A percentile compares a stretch with the other conserved stretches of the same genome.
phyloP scores from a whole-genome alignment of 495 filamentous ascomycete genomes.

The Podospora didyma region DNA sequence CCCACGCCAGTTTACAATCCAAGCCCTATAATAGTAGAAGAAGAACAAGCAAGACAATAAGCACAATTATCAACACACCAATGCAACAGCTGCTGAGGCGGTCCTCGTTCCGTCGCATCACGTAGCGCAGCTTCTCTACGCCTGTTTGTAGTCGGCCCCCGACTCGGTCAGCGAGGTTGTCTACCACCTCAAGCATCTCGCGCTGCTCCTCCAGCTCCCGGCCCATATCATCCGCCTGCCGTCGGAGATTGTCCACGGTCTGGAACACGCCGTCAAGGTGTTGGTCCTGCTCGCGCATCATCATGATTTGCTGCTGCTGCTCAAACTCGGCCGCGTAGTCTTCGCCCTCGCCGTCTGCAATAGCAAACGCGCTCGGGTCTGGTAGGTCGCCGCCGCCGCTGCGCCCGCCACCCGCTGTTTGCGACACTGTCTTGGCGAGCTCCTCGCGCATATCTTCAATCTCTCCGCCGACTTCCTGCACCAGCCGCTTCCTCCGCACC shows the following conservation, averaged over 20 bases:
- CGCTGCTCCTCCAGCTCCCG: slow-evolving; percentile 91
- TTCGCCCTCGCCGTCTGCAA: slow-evolving; percentile 42
- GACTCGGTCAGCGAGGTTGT: slow-evolving; percentile 78
- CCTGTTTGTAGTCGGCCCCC: slow-evolving; percentile 81
- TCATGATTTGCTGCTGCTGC: slow-evolving; percentile 81
- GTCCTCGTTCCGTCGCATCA: slow-evolving; percentile 93
- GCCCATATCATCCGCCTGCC: slow-evolving; percentile 93
- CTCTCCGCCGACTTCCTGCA: slow-evolving; percentile 85
- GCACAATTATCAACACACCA: slow-evolving; percentile 73
- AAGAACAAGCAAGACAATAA: slow-evolving; percentile 79
- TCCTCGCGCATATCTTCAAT: slow-evolving; percentile 86
- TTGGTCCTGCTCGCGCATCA: slow-evolving; percentile 95
- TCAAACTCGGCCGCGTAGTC: slow-evolving; percentile 79
- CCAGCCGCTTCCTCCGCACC: slow-evolving; percentile 70
- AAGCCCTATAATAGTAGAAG: slow-evolving; percentile 47
- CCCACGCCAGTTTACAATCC: background rate
- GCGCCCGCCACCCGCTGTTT: slow-evolving; percentile 16
- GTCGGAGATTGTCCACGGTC: slow-evolving; percentile 83
- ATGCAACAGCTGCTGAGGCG: slow-evolving; percentile 89
- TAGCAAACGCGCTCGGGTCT: slow-evolving; percentile 65
- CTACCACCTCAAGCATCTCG: slow-evolving; percentile 74
- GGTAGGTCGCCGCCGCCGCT: slow-evolving; percentile 50
- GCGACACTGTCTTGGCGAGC: slow-evolving; percentile 48
- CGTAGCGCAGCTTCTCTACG: slow-evolving; percentile 75
- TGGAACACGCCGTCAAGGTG: slow-evolving; percentile 86